These are phyloP conservation scores for Boletus tomentosulus DNA, from an alignment of 768 basidiomycete genomes.

Conservation along the genomic window DNA sequence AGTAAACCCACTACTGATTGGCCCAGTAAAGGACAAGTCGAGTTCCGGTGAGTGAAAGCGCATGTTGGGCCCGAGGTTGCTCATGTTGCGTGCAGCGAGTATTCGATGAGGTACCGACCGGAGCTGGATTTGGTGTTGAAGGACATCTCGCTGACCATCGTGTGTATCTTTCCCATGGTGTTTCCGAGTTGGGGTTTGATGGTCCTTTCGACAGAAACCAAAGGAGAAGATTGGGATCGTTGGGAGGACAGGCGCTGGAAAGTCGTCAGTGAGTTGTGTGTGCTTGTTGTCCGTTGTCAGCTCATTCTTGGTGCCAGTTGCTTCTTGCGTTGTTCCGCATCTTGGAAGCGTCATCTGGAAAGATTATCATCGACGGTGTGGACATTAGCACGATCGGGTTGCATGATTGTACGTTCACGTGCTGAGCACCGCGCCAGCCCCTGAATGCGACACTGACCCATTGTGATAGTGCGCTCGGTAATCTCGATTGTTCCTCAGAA, in stretches of 20 bases:
- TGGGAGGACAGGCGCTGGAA: conserved; percentile 78
- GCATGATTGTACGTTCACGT: conserved; percentile 41
- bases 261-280: conserved; percentile 55
- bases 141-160: conserved; percentile 66
- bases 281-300: neutral
- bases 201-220: conserved; percentile 45
- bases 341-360: conserved; percentile 64
- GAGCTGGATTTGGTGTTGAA: conserved; percentile 80
- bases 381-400: conserved; percentile 77
- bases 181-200: conserved; percentile 2
- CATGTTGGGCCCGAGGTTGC: neutral
- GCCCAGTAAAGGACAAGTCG: conserved; percentile 71
- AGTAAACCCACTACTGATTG: conserved; percentile 52
- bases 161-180: conserved; percentile 25
- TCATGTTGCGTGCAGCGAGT: conserved; percentile 63
- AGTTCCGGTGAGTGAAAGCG: conserved; percentile 55
- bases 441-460: neutral
- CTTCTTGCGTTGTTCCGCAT: conserved; percentile 75
- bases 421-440: no score
- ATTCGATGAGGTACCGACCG: conserved; percentile 75
- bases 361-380: conserved; percentile 68
- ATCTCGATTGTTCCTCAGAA: conserved; percentile 87
- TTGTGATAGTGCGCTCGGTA: conserved; percentile 53
- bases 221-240: conserved; percentile 89
- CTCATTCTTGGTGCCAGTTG: conserved; percentile 32